Conservation (phyloP, 2,329 filamentous ascomycete genomes). For the Incumbomyces lentus region DNA sequence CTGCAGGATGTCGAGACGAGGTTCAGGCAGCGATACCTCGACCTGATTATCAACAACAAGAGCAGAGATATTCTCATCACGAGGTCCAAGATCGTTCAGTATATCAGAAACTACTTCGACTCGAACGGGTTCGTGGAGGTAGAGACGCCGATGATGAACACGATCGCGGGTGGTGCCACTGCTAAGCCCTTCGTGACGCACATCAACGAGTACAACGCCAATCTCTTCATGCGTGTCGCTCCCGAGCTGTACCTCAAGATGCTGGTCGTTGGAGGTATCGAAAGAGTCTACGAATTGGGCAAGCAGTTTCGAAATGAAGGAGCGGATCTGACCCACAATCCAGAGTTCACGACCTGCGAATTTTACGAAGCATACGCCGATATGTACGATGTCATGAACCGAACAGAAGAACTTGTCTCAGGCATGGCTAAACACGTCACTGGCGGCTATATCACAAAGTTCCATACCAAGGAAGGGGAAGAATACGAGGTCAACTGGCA, state of each 20-base stretch:
- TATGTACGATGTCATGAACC: constrained; percentile 79
- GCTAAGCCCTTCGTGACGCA: constrained; percentile 90
- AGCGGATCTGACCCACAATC: constrained; percentile 90
- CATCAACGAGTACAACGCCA: constrained; percentile 91
- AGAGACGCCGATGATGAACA: constrained; percentile 95
- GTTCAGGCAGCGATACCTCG: constrained; percentile 85
- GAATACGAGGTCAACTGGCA: constrained; percentile 92
- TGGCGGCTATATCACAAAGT: constrained; percentile 74
- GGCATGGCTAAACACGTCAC: constrained; percentile 78
- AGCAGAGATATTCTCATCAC: constrained; percentile 76
- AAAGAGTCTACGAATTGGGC: constrained; percentile 91
- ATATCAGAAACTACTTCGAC: constrained; percentile 82
- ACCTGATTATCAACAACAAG: constrained; percentile 91
- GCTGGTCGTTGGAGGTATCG: constrained; percentile 83
- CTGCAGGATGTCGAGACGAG: constrained; percentile 93
- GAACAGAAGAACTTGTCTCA: constrained; percentile 88
- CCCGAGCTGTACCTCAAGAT: constrained; percentile 97
- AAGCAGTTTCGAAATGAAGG: constrained; percentile 93
- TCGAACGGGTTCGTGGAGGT: constrained; percentile 83
- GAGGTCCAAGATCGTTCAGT: constrained; percentile 76
- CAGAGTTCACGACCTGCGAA: constrained; percentile 94
- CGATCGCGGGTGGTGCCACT: constrained; percentile 89
- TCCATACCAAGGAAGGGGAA: constrained; percentile 77
- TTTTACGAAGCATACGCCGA: constrained; percentile 95
- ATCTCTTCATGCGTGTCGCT: constrained; percentile 88